Evolutionary conservation across 768 basidiomycete genomes (phyloP), one percentile per base, ranked within the genome.

Genomic region (Mrakia gelida): DNA sequence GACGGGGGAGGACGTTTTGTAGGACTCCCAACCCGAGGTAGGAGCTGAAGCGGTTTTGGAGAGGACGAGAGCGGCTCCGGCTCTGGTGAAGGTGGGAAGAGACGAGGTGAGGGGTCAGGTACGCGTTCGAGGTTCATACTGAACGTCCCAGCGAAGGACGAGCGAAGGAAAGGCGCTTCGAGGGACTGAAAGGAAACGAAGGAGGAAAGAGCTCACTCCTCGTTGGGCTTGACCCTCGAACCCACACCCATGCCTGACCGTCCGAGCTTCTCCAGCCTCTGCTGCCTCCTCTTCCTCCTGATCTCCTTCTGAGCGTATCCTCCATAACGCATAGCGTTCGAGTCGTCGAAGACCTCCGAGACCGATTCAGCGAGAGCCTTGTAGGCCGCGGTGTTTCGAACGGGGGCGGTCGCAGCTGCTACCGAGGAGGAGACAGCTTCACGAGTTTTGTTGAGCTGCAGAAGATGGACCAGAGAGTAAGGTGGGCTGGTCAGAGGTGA

Each of bases 261-360:
- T 8, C 96, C 97, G 7, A 93, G 92, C 84, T 95, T 96, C 75
- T 87, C 90, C 26, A 97, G 87, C 52, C 97, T 89, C 70, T 87
- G 86, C 84, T 95, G 91, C 76, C 97, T 86, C 79, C 94, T 88
- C 77, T 89, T 85, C 81, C 97, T 87, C 71, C 97, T 89, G 28
- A 90, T 92, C 83, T 98, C 97, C 83, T 92, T 94, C 83, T 97
- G 95, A 84, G 96, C 94, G 80, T 95, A 98, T 0, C 97, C 97
- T 71, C 93, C 95, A 84, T 96, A 93, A 81, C 94, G 94, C 4
- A 94, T 92, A 80, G 91, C 93, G 6, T 92, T 92, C 76, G 92
- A 93, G 84, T 98, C 95, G 80, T 98, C 95, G 59, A 99, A 87
- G 3, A 95, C 93, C 80, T 99, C 97, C 6, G 94, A 86, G 21